Conservation (phyloP, 306 rosid species). For the Sindora glabra region DNA sequence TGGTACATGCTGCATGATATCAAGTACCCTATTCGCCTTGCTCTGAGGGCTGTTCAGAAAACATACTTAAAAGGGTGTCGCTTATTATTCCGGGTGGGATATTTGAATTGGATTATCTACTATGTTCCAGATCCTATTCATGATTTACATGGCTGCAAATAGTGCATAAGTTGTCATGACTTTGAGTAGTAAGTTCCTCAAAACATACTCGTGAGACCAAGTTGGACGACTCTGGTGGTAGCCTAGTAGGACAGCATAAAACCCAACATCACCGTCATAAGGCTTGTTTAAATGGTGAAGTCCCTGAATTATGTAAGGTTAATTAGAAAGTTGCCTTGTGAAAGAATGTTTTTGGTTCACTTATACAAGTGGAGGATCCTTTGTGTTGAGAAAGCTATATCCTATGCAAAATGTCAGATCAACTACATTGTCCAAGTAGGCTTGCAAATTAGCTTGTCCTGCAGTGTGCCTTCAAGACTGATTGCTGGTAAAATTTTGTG, state of each 20-base stretch:
- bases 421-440: slow-evolving; percentile 4
- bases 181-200: neutral
- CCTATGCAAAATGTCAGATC: neutral
- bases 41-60: slow-evolving; percentile 2
- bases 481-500: neutral
- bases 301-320: neutral
- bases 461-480: too few species aligned
- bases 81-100: slow-evolving; percentile 3
- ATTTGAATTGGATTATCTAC: slow-evolving; percentile 11
- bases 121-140: neutral
- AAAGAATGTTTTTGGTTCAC: slow-evolving; percentile 5
- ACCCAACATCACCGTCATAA: neutral
- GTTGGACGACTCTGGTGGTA: neutral
- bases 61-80: slow-evolving; percentile 13
- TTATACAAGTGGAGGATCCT: neutral
- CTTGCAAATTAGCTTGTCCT: neutral
- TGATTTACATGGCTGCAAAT: slow-evolving; percentile 12
- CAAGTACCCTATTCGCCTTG: slow-evolving; percentile 7
- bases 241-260: neutral
- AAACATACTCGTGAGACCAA: neutral
- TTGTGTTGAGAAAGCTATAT: slow-evolving; percentile 1
- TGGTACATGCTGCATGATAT: neutral
- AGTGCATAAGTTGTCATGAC: neutral
- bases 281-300: neutral
- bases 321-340: neutral